These are phyloP conservation scores for Yamadazyma philogaea DNA, from an alignment of 805 yeast genomes.

Conservation along the genomic window DNA sequence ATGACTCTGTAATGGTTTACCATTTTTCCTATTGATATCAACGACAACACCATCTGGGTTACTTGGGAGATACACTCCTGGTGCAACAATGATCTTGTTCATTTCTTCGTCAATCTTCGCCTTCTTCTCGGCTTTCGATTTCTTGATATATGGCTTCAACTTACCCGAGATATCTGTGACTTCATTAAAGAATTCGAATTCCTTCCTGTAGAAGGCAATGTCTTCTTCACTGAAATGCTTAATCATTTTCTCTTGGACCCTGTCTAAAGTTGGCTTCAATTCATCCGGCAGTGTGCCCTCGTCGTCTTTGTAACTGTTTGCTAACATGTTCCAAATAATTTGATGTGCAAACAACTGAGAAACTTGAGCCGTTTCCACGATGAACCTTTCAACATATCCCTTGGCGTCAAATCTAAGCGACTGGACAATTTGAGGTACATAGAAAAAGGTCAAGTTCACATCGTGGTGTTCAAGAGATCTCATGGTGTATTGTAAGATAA, in stretches of 20 bases:
- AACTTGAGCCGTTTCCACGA: conserved; percentile 87
- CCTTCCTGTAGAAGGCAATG: conserved; percentile 67
- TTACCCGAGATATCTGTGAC: conserved; percentile 94
- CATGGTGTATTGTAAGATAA: conserved; percentile 81
- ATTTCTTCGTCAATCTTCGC: conserved; percentile 95
- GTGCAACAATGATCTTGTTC: conserved; percentile 41
- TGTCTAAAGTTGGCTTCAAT: conserved; percentile 79
- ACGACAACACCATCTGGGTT: conserved; percentile 94
- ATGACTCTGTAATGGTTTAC: conserved; percentile 93
- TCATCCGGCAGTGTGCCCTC: conserved; percentile 77
- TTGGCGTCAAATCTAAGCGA: conserved; percentile 73
- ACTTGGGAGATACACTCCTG: conserved; percentile 88
- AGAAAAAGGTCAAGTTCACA: conserved; percentile 85
- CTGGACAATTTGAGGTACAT: conserved; percentile 98
- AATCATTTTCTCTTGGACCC: conserved; percentile 64
- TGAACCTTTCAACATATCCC: conserved; percentile 86
- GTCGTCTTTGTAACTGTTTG: conserved; percentile 88
- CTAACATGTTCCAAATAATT: conserved; percentile 96
- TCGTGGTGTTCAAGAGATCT: conserved; percentile 85
- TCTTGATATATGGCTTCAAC: conserved; percentile 89
- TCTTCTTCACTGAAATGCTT: conserved; percentile 59
- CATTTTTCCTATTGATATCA: conserved; percentile 88
- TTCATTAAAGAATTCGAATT: conserved; percentile 84
- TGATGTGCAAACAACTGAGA: conserved; percentile 94
- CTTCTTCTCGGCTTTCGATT: conserved; percentile 94